Percentiles rank a stretch among this genome's conserved stretches.
These are phyloP conservation scores for Cercophora newfieldiana DNA, from an alignment of 495 filamentous ascomycete species.

Conservation along the genomic window DNA sequence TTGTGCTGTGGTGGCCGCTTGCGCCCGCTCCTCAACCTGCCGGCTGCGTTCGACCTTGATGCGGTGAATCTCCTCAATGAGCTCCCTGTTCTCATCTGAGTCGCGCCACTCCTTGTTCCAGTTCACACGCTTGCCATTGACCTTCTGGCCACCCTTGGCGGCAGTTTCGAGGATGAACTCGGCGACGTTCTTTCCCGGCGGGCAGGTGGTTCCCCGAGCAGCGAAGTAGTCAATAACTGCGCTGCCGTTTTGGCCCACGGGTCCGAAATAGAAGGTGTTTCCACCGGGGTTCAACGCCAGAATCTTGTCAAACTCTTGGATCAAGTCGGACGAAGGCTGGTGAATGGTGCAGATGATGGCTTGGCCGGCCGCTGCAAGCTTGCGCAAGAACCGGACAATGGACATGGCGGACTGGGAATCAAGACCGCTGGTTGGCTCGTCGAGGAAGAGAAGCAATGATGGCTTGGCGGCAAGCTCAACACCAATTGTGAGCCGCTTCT, in stretches of 20 bases:
- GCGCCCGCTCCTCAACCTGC: constrained; percentile 32
- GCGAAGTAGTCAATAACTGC: constrained; percentile 49
- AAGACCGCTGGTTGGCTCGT: constrained; percentile 80
- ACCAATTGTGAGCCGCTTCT: constrained; percentile 78
- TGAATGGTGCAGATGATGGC: constrained; percentile 76
- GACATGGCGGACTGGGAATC: constrained; percentile 83
- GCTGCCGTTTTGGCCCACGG: constrained; percentile 50
- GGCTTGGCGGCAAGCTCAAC: constrained; percentile 92
- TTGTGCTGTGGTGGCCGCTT: not conserved
- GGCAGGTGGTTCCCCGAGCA: constrained; percentile 66
- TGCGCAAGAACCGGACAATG: constrained; percentile 82
- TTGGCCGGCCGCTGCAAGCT: constrained; percentile 74
- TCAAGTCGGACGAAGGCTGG: constrained; percentile 72
- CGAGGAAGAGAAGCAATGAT: constrained; percentile 70
- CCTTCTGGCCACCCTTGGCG: constrained; percentile 64
- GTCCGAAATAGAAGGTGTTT: constrained; percentile 70
- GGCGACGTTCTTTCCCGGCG: constrained; percentile 72
- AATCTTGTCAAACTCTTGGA: constrained; percentile 74
- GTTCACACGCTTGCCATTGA: constrained; percentile 71
- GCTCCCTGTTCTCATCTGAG: constrained; percentile 62
- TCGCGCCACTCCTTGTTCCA: constrained; percentile 80
- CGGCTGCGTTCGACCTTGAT: constrained; percentile 48
- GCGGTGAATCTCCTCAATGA: constrained; percentile 69
- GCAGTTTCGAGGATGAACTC: constrained; percentile 86
- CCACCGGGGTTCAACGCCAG: constrained; percentile 69